Evolutionary conservation across 2,329 filamentous ascomycete species (phyloP), one percentile per base, ranked within the genome.

Genomic region (Coniochaeta prunicola): DNA sequence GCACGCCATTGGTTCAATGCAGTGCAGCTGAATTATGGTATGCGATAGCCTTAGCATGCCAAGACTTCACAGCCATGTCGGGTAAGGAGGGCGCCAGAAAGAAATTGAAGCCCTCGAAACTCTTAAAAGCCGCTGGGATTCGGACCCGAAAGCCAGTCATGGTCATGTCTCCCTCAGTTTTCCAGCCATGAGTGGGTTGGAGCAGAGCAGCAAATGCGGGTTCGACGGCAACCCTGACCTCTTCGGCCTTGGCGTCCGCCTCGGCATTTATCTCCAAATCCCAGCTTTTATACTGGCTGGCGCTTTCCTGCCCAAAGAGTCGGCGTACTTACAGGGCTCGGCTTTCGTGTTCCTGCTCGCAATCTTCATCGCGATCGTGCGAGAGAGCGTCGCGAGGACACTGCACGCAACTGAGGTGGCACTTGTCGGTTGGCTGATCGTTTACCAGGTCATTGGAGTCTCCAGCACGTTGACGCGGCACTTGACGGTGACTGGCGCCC

Each of bases 181-280:
- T 21, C 40, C 34, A 36, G 40, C 40, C 13, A 56, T 56, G 54
- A 12, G n/a, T 6, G 34, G 26, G 17, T 33, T n/a, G 9, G 34
- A 34, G 34, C 31, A 56, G 54, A 17, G 10, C n/a, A 10, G 24
- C 13, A 24, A 34, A 26, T 57, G 56, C 42, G 56, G 56, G 26
- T 38, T 48, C n/a, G 36, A 57, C 13, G 56, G 56, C 17, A 57
- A 57, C n/a, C 56, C 56, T 7, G 56, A 57, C 28, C 56, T 57
- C 21, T 40, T 28, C 56, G 56, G 56, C 31, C 56, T 57, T 9
- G 56, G 56, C 5, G 31, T 57, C 38, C 56, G 56, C 4, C 9
- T 36, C 38, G 56, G 31, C 28, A 40, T 57, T 19, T 57, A 57
- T 28, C 50, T 57, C 28, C 56, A 57, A n/a, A 34, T 36, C 24